Percentiles rank a stretch among this genome's conserved stretches.
These are phyloP conservation scores for Physocladia obscura DNA, from an alignment of 192 early-diverging fungal species.

Conservation along the genomic window DNA sequence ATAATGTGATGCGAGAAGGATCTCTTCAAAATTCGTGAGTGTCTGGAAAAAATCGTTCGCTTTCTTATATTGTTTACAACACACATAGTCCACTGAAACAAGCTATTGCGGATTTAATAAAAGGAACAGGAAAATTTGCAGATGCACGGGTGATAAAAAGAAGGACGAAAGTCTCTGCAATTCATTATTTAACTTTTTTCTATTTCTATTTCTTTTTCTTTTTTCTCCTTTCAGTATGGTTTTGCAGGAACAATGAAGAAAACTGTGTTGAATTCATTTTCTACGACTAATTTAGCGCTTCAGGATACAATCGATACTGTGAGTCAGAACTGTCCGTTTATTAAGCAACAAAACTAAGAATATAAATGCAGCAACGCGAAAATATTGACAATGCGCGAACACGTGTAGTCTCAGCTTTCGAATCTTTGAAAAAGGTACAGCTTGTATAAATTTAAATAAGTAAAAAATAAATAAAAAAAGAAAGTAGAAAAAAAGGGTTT, in stretches of 20 bases:
- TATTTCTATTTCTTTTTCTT: constrained; percentile 1
- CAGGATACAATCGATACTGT: constrained; percentile 26
- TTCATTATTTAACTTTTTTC: neutral
- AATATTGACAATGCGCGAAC: no score
- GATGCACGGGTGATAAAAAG: constrained; percentile 39
- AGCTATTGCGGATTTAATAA: constrained; percentile 34
- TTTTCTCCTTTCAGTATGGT: constrained; percentile 20
- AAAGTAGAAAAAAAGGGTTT: neutral
- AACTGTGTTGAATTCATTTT: constrained; percentile 34
- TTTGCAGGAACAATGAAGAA: constrained; percentile 39
- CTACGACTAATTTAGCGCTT: constrained; percentile 26
- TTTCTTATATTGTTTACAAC: no score
- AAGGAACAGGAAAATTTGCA: constrained; percentile 34
- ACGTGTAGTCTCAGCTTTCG: no score
- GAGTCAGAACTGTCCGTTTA: no score
- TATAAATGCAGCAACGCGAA: no score
- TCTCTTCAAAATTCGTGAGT: constrained; percentile 14
- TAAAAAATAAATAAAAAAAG: no score
- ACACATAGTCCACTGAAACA: constrained; percentile 34
- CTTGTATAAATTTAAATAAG: no score
- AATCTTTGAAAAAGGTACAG: constrained; percentile 30
- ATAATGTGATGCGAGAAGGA: constrained; percentile 15
- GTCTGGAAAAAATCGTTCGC: no score
- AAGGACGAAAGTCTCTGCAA: no score
- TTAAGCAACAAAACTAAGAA: no score